Conservation (phyloP, 2,329 filamentous ascomycete genomes). For the Beauveria asiatica region DNA sequence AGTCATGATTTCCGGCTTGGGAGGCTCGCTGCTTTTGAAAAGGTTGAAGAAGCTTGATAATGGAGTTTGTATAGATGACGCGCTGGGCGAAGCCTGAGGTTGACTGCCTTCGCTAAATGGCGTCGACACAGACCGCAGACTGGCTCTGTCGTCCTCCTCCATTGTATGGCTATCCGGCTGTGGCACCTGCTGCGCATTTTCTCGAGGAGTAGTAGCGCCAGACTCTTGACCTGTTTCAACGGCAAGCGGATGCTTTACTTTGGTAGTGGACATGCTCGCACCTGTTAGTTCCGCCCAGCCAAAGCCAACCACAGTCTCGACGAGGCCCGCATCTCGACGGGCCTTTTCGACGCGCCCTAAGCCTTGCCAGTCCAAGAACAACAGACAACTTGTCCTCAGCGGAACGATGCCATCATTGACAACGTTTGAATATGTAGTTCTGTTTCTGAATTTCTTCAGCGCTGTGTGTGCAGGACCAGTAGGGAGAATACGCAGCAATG, state of each 20-base stretch:
- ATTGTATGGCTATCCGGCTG: slow-evolving; percentile 60
- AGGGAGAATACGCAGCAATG: slow-evolving; percentile 77
- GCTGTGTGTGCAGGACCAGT: slow-evolving; percentile 86
- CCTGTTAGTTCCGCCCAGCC: slow-evolving; percentile 89
- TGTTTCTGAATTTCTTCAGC: slow-evolving; percentile 77
- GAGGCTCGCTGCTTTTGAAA: slow-evolving; percentile 52
- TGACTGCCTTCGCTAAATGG: slow-evolving; percentile 18
- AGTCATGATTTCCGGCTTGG: slow-evolving; percentile 41
- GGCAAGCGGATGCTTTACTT: slow-evolving; percentile 35
- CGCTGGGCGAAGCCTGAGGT: slow-evolving; percentile 11
- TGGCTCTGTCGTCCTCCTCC: slow-evolving; percentile 56
- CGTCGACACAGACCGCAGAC: slow-evolving; percentile 38
- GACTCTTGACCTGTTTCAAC: slow-evolving; percentile 24
- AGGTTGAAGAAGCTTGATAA: slow-evolving; percentile 62
- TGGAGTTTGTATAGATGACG: slow-evolving; percentile 37
- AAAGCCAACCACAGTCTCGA: slow-evolving; percentile 88
- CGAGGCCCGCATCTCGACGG: slow-evolving; percentile 78
- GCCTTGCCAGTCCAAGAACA: slow-evolving; percentile 95
- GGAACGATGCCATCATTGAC: slow-evolving; percentile 98
- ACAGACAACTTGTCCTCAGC: slow-evolving; percentile 84
- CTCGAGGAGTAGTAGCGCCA: slow-evolving; percentile 26
- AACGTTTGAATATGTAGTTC: slow-evolving; percentile 92
- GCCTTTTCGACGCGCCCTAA: slow-evolving; percentile 91
- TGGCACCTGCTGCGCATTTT: slow-evolving; percentile 53
- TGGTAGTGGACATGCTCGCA: slow-evolving; percentile 45